phyloP scores from a whole-genome alignment of 2,329 filamentous ascomycete genomes.

The Dothiorella sarmentorum region DNA sequence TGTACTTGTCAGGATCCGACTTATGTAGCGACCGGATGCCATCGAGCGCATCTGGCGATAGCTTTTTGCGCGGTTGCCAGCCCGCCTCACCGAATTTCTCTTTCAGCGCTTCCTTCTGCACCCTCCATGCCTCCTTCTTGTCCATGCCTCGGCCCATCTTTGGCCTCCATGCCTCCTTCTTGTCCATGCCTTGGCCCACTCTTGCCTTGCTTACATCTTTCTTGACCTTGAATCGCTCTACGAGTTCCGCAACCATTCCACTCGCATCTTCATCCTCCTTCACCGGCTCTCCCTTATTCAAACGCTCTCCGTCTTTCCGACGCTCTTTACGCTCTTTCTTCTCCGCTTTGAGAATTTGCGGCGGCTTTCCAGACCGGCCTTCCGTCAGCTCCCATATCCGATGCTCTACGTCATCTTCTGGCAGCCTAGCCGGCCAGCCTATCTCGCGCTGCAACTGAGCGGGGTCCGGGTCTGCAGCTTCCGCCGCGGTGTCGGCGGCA shows the following conservation, averaged over 20 bases:
- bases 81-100: conserved; percentile 72
- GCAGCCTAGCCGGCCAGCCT: not conserved
- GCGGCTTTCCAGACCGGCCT: not conserved
- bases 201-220: no score
- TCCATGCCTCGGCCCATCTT: no score
- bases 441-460: not conserved
- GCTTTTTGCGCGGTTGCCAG: conserved; percentile 79
- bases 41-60: conserved; percentile 89
- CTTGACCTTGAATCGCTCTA: no score
- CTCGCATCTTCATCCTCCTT: no score
- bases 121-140: conserved; percentile 63
- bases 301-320: not conserved
- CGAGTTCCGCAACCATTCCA: no score
- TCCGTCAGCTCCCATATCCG: not conserved
- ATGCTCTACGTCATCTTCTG: not conserved
- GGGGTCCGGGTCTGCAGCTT: not conserved
- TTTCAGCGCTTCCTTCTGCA: conserved; percentile 71
- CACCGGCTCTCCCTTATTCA: no score
- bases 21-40: conserved; percentile 80
- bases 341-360: not conserved
- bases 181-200: not conserved
- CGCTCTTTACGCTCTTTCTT: not conserved
- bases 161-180: not conserved
- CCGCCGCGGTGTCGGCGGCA: not conserved
- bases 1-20: conserved; percentile 73